Evolutionary conservation across 495 filamentous ascomycete genomes (phyloP).

Genomic region (Xylaria bambusicola): DNA sequence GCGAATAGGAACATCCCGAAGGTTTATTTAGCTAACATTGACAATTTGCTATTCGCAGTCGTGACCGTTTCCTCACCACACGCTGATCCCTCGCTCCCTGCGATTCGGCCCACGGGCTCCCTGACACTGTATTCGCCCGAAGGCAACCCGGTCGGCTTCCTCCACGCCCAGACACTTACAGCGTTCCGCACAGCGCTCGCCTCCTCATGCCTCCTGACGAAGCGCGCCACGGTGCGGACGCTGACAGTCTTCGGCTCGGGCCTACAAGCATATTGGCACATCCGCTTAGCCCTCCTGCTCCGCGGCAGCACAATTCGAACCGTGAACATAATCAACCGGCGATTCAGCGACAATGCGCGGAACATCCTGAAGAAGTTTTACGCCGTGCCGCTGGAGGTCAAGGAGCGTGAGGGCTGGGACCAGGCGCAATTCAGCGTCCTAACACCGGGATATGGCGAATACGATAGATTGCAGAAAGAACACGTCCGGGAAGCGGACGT

Average conservation of each 20-base stretch:
- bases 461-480: conserved; percentile 62
- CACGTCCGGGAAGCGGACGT: conserved; percentile 70
- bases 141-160: conserved; percentile 73
- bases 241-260: conserved; percentile 88
- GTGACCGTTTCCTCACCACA: conserved; percentile 39
- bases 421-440: conserved; percentile 69
- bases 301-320: conserved; percentile 70
- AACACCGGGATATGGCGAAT: conserved; percentile 72
- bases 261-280: conserved; percentile 91
- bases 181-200: conserved; percentile 92
- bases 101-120: conserved; percentile 72
- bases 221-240: conserved; percentile 68
- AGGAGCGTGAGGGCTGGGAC: conserved; percentile 56
- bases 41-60: conserved; percentile 24
- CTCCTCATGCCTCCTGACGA: conserved; percentile 70
- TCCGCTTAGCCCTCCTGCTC: conserved; percentile 76
- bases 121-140: conserved; percentile 67
- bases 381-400: conserved; percentile 45
- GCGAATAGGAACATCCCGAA: too few relatives aligned
- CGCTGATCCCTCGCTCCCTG: conserved; percentile 24
- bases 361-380: conserved; percentile 61
- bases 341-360: conserved; percentile 59
- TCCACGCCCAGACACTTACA: conserved; percentile 85
- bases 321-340: conserved; percentile 74
- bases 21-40: conserved; percentile 16